Evolutionary conservation across 2,329 filamentous ascomycete genomes (phyloP), one percentile per base, ranked within the genome.

Genomic region (Diaporthe australafricana): DNA sequence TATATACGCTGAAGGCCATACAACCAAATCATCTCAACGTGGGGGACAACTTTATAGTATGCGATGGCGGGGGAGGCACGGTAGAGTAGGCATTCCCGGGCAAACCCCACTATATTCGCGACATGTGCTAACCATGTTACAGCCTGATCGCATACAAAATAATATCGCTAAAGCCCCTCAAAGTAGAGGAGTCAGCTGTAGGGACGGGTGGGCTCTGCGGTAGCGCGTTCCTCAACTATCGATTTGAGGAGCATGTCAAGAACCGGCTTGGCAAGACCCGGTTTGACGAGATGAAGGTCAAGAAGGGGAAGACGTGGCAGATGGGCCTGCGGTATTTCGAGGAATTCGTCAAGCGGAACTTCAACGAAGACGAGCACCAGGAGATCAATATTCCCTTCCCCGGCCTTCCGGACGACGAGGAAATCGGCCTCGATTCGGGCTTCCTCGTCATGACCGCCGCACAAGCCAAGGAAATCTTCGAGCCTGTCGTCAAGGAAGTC

Each of bases 301-400:
- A 93, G 82, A 94, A 94, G 80, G 88, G 88, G 3, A 94, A 93
- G 81, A 94, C 91, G 1, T 95, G 93, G 92, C 93, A 92, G 79
- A 92, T 92, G 90, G 93, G 91, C 2, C 84, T 95, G 65, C 88
- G 90, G 70, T 95, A 94, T 78, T 96, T 94, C 80, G 93, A 96
- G 77, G 93, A 95, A 78, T 95, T 94, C 78, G 93, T 96, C 17
- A 96, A 96, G 82, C 88, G 93, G 17, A 95, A 94, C 77, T 96
- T 95, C 79, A 92, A 93, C 78, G 91, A 93, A 77, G 92, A 94
- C 57, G 93, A 94, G 77, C 89, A 93, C 74, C 87, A 91, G 63
- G 93, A 95, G 79, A 89, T 95, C 72, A 94, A 94, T 71, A 88
- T 95, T 5, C 93, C 93, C 87, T 93, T 95, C 75, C 93, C 93